phyloP scores from a whole-genome alignment of 257 asterid species.

The Cinchona pubescens region DNA sequence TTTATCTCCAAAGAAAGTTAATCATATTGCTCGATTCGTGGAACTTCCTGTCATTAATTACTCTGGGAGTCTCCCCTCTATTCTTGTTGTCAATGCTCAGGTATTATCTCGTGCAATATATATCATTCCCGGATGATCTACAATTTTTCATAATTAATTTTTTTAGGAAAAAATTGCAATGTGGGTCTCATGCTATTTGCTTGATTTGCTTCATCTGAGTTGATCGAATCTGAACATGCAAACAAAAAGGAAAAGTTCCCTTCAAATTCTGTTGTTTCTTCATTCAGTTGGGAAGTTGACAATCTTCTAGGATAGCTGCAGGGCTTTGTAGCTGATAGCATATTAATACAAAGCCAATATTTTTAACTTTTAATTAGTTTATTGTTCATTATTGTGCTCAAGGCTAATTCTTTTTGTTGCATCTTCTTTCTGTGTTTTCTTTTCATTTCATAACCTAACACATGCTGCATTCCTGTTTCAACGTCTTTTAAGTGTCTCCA shows the following conservation, averaged over 20 bases:
- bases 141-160: background rate
- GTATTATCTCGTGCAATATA: constrained; percentile 26
- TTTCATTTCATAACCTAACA: background rate
- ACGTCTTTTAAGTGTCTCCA: background rate
- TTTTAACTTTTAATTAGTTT: background rate
- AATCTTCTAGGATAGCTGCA: background rate
- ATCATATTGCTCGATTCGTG: constrained; percentile 83
- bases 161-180: background rate
- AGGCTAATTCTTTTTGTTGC: background rate
- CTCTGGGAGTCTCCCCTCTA: constrained; percentile 72
- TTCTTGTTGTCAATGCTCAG: constrained; percentile 96
- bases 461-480: background rate
- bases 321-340: background rate
- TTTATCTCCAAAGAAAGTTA: constrained; percentile 67
- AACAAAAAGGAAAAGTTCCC: background rate
- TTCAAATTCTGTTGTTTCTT: background rate
- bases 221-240: background rate
- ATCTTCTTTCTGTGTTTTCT: background rate
- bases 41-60: constrained; percentile 58
- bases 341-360: background rate
- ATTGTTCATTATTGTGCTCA: background rate
- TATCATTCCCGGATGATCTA: background rate
- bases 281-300: background rate
- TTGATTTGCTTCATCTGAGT: background rate
- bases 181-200: background rate